phyloP scores from a whole-genome alignment of 768 basidiomycete genomes.

The Tylopilus sp. region DNA sequence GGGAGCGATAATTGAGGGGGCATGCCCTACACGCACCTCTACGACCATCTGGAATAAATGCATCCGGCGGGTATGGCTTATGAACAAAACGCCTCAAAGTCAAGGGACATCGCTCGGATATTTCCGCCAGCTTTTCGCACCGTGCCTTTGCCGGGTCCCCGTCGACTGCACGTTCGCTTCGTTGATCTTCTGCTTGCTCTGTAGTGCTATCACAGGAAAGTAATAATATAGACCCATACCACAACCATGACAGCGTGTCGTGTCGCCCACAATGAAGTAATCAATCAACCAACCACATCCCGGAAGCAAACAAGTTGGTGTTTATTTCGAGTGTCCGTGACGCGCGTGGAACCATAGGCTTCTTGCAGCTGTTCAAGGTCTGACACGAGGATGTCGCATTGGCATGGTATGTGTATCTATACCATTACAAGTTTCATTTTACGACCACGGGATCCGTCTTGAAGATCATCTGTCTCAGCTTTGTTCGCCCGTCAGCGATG shows the following conservation, averaged over 20 bases:
- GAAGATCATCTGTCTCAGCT: neutral
- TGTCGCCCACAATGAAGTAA: too few species aligned
- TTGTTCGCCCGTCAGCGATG: neutral
- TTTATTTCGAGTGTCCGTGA: neutral
- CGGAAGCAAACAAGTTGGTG: neutral
- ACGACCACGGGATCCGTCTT: neutral
- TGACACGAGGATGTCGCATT: constrained; percentile 6
- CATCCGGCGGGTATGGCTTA: neutral
- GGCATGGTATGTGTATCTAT: neutral
- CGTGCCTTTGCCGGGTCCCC: neutral
- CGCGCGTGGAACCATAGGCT: neutral
- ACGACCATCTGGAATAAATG: too few species aligned
- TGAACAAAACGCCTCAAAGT: constrained; percentile 3
- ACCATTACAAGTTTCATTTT: neutral
- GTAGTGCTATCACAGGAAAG: neutral
- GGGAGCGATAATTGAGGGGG: neutral
- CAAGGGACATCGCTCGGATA: neutral
- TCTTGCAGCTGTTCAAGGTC: neutral
- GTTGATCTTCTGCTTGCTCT: too few species aligned
- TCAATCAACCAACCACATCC: neutral
- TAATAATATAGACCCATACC: neutral
- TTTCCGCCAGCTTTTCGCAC: neutral
- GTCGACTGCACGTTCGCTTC: neutral
- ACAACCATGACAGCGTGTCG: neutral
- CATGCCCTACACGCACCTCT: neutral